Evolutionary conservation across 106 monocot genomes (phyloP), one percentile per base, ranked within the genome.

Genomic region (Acanthochlamys bracteata): DNA sequence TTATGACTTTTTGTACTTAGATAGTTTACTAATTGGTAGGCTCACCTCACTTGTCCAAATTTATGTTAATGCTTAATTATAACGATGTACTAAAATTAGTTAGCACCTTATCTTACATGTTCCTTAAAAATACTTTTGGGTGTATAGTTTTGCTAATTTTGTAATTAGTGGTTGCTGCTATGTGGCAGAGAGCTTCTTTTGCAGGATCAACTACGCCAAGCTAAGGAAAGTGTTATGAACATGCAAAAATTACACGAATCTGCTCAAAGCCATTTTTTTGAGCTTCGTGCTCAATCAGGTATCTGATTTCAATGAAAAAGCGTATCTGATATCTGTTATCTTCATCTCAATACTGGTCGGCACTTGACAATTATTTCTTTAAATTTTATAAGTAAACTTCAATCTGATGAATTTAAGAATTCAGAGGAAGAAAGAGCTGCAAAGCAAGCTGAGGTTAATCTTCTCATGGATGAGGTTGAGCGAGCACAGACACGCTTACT

Each of bases 401-500:
- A 9, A 23, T 19, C n/a, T 42, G 57, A 42, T 25, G 15, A 4
- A 25, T 21, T 40, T 19, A 13, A 39, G 69, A 54, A 53, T 80
- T 66, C 58, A 90, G 95, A 96, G 90, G 90, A 96, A 66, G 87
- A 90, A 53, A 74, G 80, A 67, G 84, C 87, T 66, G 90, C 87
- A 42, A 96, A 88, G 70, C 82, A 96, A 78, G 69, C 90, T 70
- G 95, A 96, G 75, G 82, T 96, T 4, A 74, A 76, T 76, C 95
- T 96, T 75, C 80, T 96, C 53, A 78, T 90, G 87, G 90, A 96
- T 83, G 95, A 96, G 74, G 95, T 96, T 76, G 95, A 96, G 64
- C 80, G 90, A 41, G 95, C 90, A 69, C 95, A 96, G 63, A 66
- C 82, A 58, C 79, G 95, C 22, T 66, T 96, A 59, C 55, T 80